A percentile compares a stretch with the other conserved stretches of the same genome.
Evolutionary conservation across 805 yeast species (phyloP).

Genomic region (Teunomyces pallodes): DNA sequence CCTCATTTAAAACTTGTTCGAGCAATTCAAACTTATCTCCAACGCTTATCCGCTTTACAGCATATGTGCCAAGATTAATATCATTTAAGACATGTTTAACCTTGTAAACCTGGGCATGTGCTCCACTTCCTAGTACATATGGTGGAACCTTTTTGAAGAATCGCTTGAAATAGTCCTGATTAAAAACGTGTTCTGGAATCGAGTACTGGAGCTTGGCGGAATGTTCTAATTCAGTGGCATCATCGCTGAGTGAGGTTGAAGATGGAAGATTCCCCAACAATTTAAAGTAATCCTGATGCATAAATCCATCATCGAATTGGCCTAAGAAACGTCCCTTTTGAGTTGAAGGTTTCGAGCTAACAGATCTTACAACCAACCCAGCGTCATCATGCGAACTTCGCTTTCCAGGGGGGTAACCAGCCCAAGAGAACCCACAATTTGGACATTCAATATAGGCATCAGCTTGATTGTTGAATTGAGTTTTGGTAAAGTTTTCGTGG

Average conservation of each 20-base stretch:
- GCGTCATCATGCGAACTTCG: conserved; percentile 1
- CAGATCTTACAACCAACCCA: conserved; percentile 1
- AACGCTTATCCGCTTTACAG: conserved; percentile 79
- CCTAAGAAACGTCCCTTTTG: background rate
- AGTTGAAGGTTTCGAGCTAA: background rate
- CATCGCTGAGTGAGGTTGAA: background rate
- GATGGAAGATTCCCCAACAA: conserved; percentile 27
- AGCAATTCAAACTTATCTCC: conserved; percentile 74
- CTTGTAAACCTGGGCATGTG: conserved; percentile 79
- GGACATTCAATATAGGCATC: conserved; percentile 18
- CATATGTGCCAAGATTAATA: conserved; percentile 72
- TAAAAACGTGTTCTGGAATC: conserved; percentile 48
- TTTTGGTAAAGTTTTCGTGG: background rate
- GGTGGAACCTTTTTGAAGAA: conserved; percentile 62
- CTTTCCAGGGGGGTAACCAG: conserved; percentile 7
- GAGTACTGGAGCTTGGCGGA: conserved; percentile 7
- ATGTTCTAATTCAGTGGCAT: background rate
- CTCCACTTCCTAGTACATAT: conserved; percentile 68
- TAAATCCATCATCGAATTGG: conserved; percentile 17
- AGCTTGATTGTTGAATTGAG: background rate
- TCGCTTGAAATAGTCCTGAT: conserved; percentile 76
- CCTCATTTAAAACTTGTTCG: conserved; percentile 72
- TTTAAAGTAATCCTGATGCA: conserved; percentile 38
- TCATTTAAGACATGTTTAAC: conserved; percentile 80
- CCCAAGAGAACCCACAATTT: conserved; percentile 31